phyloP scores from a whole-genome alignment of 106 monocot species.

The Iris macrosiphon region DNA sequence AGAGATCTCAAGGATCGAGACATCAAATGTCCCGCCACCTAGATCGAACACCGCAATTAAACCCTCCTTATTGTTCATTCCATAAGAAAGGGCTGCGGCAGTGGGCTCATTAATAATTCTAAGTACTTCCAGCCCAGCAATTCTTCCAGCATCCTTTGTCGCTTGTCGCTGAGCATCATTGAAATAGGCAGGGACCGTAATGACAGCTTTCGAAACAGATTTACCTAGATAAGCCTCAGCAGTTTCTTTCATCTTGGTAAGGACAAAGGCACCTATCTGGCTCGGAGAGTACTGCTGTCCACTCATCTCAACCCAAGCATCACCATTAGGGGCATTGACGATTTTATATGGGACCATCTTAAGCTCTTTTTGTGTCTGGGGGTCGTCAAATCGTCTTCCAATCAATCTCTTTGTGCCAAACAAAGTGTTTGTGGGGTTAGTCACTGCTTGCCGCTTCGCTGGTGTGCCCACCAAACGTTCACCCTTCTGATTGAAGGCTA shows the following conservation, averaged over 20 bases:
- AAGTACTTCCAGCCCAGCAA: constrained; percentile 49
- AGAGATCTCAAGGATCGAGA: constrained; percentile 65
- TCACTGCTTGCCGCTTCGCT: constrained; percentile 66
- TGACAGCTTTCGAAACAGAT: constrained; percentile 64
- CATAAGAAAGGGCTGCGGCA: constrained; percentile 62
- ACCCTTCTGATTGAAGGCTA: constrained; percentile 52
- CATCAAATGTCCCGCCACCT: constrained; percentile 66
- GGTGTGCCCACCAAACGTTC: constrained; percentile 53
- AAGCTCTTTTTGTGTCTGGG: constrained; percentile 55
- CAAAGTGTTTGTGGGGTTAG: constrained; percentile 57
- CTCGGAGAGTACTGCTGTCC: constrained; percentile 86
- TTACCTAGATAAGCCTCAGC: constrained; percentile 76
- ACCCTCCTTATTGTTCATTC: constrained; percentile 64
- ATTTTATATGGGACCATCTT: constrained; percentile 78
- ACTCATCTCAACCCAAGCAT: constrained; percentile 85
- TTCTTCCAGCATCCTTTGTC: constrained; percentile 47
- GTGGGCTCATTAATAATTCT: constrained; percentile 65
- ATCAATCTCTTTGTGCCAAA: constrained; percentile 65
- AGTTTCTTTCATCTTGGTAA: constrained; percentile 47
- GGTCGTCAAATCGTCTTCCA: constrained; percentile 56
- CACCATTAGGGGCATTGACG: constrained; percentile 67
- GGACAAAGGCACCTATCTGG: constrained; percentile 56
- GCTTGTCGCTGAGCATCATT: constrained; percentile 68
- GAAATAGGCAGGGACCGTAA: constrained; percentile 65
- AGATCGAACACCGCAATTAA: constrained; percentile 60